Percentiles rank a stretch among this genome's conserved stretches.
These are phyloP conservation scores for Calendula officinalis DNA, from an alignment of 129 eudicot genomes.

Conservation along the genomic window DNA sequence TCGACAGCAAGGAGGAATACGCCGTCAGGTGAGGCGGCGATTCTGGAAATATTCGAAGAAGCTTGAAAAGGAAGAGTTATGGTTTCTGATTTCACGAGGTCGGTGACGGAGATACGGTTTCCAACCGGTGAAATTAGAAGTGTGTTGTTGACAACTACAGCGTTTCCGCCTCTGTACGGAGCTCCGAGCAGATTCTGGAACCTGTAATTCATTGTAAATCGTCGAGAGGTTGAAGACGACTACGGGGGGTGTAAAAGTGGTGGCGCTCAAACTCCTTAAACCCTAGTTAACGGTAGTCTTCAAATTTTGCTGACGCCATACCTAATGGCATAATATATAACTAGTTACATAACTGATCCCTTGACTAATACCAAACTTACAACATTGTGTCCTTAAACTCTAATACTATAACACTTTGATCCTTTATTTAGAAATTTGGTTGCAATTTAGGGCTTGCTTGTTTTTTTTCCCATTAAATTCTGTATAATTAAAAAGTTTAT, in stretches of 20 bases:
- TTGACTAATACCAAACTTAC: no score
- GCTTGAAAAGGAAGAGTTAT: constrained; percentile 68
- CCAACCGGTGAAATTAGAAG: constrained; percentile 73
- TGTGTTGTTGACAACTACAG: constrained; percentile 43
- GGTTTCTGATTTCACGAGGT: constrained; percentile 83
- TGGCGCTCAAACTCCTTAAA: constrained; percentile 26
- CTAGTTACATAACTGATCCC: no score
- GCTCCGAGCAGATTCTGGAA: constrained; percentile 94
- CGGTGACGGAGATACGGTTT: constrained; percentile 83
- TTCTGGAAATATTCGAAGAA: constrained; percentile 65
- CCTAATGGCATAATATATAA: not conserved
- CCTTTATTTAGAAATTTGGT: no score
- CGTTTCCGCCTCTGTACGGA: constrained; percentile 93
- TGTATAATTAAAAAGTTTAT: no score
- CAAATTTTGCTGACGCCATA: constrained; percentile 12
- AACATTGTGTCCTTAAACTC: no score
- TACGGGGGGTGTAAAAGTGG: not conserved
- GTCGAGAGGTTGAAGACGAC: constrained; percentile 15
- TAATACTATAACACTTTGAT: no score
- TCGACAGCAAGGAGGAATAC: constrained; percentile 76
- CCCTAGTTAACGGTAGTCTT: constrained; percentile 31
- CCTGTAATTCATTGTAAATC: constrained; percentile 67
- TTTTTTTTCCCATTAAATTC: no score
- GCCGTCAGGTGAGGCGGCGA: constrained; percentile 86
- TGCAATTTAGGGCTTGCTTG: no score